Conservation (phyloP, 2,329 filamentous ascomycete genomes). For the Alternaria angustiovoidea region DNA sequence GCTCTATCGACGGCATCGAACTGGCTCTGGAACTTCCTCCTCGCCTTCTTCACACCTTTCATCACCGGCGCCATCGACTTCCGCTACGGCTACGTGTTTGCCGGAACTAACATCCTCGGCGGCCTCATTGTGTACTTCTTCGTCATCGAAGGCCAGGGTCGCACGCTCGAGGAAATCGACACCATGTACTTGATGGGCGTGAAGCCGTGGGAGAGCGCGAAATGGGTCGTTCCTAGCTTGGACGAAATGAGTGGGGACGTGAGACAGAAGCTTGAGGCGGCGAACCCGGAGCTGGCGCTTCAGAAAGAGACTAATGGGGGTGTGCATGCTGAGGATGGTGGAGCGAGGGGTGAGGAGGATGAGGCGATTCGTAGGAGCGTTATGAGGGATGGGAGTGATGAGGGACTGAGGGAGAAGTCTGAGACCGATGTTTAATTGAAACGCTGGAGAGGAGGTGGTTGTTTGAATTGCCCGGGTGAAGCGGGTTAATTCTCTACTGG, state of each 20-base stretch:
- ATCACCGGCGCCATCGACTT: conserved; percentile 76
- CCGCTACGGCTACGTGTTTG: conserved; percentile 78
- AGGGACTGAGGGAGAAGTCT: conserved; percentile 16
- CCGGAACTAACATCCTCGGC: conserved; percentile 70
- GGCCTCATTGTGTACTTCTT: conserved; percentile 77
- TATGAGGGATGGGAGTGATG: conserved; percentile 11
- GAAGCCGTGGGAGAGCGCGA: conserved; percentile 67
- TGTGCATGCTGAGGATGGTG: background rate
- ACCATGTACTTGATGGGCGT: conserved; percentile 60
- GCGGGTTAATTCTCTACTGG: background rate
- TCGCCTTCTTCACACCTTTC: conserved; percentile 78
- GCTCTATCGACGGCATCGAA: conserved; percentile 54
- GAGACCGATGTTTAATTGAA: background rate
- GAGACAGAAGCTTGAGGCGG: conserved; percentile 32
- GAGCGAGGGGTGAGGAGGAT: conserved; percentile 11
- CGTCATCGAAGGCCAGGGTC: conserved; percentile 75
- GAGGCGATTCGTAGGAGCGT: conserved; percentile 1
- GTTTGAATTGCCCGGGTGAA: conserved; percentile 3
- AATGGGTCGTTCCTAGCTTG: conserved; percentile 54
- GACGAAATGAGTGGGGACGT: conserved; percentile 37
- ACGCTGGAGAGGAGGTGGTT: background rate
- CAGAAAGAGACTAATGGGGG: conserved; percentile 15
- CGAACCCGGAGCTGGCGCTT: conserved; percentile 29
- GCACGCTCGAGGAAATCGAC: conserved; percentile 80
- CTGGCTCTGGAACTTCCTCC: conserved; percentile 52